Percentiles rank a stretch among this genome's conserved stretches.
Evolutionary conservation across 495 filamentous ascomycete genomes (phyloP).

Genomic region (Aspergillus campestris): DNA sequence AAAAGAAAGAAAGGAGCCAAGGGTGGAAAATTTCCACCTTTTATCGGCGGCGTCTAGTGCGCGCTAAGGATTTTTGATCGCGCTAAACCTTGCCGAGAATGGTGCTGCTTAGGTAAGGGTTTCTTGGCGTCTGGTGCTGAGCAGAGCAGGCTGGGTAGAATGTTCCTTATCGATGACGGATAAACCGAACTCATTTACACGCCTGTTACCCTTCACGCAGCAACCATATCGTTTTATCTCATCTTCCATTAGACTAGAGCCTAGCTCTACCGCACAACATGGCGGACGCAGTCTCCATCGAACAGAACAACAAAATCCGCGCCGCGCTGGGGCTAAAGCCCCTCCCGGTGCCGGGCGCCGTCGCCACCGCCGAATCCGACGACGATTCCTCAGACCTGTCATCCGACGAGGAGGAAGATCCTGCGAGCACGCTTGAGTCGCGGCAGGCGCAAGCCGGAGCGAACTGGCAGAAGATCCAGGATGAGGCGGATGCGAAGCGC

Average conservation of each 20-base stretch:
- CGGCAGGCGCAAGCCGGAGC: constrained; percentile 69
- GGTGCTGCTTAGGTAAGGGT: constrained; percentile 10
- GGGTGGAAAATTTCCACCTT: constrained; percentile 19
- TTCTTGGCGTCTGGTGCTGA: not conserved
- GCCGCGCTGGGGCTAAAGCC: constrained; percentile 84
- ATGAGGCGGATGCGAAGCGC: constrained; percentile 55
- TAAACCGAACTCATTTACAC: too few relatives aligned
- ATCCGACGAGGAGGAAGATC: constrained; percentile 50
- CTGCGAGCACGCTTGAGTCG: constrained; percentile 68
- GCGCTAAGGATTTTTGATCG: constrained; percentile 11
- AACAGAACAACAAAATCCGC: constrained; percentile 91
- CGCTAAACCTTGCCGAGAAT: constrained; percentile 24
- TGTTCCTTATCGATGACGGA: too few relatives aligned
- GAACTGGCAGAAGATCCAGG: constrained; percentile 61
- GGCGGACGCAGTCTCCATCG: constrained; percentile 76
- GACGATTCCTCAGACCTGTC: constrained; percentile 25
- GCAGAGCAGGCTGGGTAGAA: too few relatives aligned
- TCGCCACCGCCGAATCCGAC: constrained; percentile 38
- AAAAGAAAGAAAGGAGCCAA: constrained; percentile 34
- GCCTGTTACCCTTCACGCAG: too few relatives aligned
- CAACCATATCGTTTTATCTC: too few relatives aligned
- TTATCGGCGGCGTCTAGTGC: constrained; percentile 22
- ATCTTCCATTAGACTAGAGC: too few relatives aligned
- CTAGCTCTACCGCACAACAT: constrained; percentile 35
- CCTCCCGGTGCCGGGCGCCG: constrained; percentile 66